Evolutionary conservation across 148 eudicot species (phyloP).

Genomic region (Limonium bicolor): DNA sequence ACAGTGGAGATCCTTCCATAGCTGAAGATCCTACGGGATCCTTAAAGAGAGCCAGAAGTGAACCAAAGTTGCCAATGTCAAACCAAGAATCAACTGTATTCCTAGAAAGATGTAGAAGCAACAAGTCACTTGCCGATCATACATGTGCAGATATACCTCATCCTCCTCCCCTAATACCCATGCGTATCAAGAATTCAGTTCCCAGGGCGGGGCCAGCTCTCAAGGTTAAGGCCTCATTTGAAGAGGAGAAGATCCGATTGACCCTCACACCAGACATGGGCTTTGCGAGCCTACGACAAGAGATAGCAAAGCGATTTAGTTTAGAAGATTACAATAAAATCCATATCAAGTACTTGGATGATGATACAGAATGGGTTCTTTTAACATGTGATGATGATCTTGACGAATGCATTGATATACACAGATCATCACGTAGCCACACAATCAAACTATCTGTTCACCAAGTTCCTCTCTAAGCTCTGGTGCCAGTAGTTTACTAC

Average conservation of each 20-base stretch:
- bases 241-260: conserved; percentile 59
- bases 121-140: conserved; percentile 18
- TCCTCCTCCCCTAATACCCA: conserved; percentile 9
- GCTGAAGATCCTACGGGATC: conserved; percentile 18
- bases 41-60: conserved; percentile 35
- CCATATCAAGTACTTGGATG: conserved; percentile 64
- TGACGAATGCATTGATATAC: conserved; percentile 64
- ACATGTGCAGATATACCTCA: conserved; percentile 13
- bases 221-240: conserved; percentile 51
- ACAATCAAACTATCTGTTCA: conserved; percentile 39
- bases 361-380: conserved; percentile 84
- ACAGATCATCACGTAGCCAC: conserved; percentile 28
- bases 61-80: conserved; percentile 18
- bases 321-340: conserved; percentile 26
- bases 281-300: conserved; percentile 34
- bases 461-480: conserved; percentile 1
- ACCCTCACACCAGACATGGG: conserved; percentile 42
- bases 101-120: conserved; percentile 28
- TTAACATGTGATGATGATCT: conserved; percentile 74
- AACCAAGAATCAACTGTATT: conserved; percentile 23
- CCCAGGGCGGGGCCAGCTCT: conserved; percentile 17
- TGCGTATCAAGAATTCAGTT: not conserved
- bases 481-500: too few species aligned
- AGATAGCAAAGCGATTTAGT: conserved; percentile 41
- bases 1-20: conserved; percentile 16